phyloP scores from a whole-genome alignment of 768 basidiomycete genomes.

The Butyriboletus loyo region DNA sequence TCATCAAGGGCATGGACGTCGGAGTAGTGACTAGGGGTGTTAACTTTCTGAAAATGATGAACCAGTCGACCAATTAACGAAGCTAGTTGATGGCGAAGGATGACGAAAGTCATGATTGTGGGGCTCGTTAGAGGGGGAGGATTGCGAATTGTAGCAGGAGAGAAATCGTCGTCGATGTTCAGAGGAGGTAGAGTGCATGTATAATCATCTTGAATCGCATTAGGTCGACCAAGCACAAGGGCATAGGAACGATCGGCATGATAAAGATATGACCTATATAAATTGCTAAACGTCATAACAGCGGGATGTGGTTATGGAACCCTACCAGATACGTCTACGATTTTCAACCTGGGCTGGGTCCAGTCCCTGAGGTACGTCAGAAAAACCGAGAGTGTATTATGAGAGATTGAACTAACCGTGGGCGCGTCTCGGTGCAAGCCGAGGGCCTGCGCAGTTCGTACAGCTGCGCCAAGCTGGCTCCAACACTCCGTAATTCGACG shows the following conservation, averaged over 20 bases:
- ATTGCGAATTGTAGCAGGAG: conserved; percentile 42
- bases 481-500: conserved; percentile 92
- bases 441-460: conserved; percentile 90
- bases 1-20: conserved; percentile 83
- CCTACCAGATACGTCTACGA: conserved; percentile 82
- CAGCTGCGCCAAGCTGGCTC: conserved; percentile 91
- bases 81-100: conserved; percentile 79
- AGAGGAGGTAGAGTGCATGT: conserved; percentile 77
- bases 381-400: conserved; percentile 1
- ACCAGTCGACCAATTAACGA: conserved; percentile 86
- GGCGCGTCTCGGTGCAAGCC: conserved; percentile 89
- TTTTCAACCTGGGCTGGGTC: conserved; percentile 81
- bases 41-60: conserved; percentile 89
- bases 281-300: conserved; percentile 3
- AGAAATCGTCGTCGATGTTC: conserved; percentile 65
- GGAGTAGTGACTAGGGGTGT: conserved; percentile 72
- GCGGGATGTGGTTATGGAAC: background rate
- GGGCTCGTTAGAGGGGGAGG: conserved; percentile 63
- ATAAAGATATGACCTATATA: conserved; percentile 77
- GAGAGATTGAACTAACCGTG: conserved; percentile 50
- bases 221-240: conserved; percentile 85
- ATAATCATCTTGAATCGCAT: conserved; percentile 86
- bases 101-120: conserved; percentile 84
- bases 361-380: conserved; percentile 49
- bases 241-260: conserved; percentile 94